Conservation (phyloP, 352 stramenopile species). For the Phytophthora pseudosyringae region DNA sequence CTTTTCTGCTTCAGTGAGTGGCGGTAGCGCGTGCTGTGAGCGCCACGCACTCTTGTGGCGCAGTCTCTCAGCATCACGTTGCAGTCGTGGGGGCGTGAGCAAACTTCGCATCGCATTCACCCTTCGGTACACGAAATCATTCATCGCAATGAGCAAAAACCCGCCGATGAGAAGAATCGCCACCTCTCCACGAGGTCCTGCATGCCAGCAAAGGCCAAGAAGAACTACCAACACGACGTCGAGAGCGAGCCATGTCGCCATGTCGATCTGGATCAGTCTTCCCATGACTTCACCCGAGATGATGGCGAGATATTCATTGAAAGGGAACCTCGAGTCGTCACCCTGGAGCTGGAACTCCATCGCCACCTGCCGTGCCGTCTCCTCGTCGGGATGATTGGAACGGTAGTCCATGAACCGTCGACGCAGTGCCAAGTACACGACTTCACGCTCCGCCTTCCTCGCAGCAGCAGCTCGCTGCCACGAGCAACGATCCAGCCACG, state of each 20-base stretch:
- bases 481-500: slow-evolving; percentile 48
- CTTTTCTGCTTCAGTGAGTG: slow-evolving; percentile 9
- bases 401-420: slow-evolving; percentile 72
- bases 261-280: slow-evolving; percentile 74
- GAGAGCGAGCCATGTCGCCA: slow-evolving; percentile 71
- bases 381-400: slow-evolving; percentile 72
- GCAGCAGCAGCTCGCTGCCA: slow-evolving; percentile 36
- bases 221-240: slow-evolving; percentile 56
- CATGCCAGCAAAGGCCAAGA: slow-evolving; percentile 52
- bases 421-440: slow-evolving; percentile 68
- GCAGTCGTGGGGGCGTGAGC: slow-evolving; percentile 58
- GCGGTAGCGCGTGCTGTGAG: slow-evolving; percentile 44
- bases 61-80: slow-evolving; percentile 67
- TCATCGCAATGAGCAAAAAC: slow-evolving; percentile 51
- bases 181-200: slow-evolving; percentile 47
- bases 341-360: slow-evolving; percentile 72
- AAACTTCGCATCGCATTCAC: slow-evolving; percentile 58
- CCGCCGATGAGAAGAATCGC: slow-evolving; percentile 47
- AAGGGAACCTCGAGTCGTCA: slow-evolving; percentile 60
- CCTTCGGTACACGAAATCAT: slow-evolving; percentile 53
- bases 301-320: slow-evolving; percentile 82
- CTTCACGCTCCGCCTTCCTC: slow-evolving; percentile 55
- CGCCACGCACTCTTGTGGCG: slow-evolving; percentile 65
- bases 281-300: slow-evolving; percentile 82
- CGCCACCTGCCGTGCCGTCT: slow-evolving; percentile 43